Conservation (phyloP, 345 rosid genomes). For the Citrus trifoliata region DNA sequence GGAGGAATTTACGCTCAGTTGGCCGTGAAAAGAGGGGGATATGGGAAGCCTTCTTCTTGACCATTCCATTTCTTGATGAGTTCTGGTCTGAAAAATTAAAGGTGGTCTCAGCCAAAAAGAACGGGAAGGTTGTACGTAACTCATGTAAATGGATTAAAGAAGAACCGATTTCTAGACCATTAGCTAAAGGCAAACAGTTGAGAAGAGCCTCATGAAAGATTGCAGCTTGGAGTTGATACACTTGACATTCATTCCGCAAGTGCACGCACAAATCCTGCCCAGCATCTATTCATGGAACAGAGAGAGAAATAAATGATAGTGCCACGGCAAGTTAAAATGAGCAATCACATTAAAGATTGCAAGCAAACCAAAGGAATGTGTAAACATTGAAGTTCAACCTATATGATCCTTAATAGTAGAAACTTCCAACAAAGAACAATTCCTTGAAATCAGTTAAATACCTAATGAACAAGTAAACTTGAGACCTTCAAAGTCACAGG, state of each 20-base stretch:
- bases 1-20: conserved; percentile 71
- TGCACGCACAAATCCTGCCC: conserved; percentile 50
- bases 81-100: conserved; percentile 36
- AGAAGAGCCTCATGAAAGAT: conserved; percentile 70
- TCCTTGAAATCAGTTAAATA: conserved; percentile 14
- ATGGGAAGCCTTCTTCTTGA: conserved; percentile 53
- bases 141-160: not conserved
- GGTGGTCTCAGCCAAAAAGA: conserved; percentile 10
- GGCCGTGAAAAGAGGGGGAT: conserved; percentile 68
- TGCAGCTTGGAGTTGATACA: conserved; percentile 66
- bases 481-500: conserved; percentile 74
- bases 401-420: not conserved
- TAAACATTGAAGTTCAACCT: not conserved
- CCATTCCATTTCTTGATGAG: conserved; percentile 20
- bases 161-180: conserved; percentile 33
- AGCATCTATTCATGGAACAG: conserved; percentile 44
- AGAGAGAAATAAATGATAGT: not conserved
- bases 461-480: conserved; percentile 76
- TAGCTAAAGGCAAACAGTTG: conserved; percentile 39
- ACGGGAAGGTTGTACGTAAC: not conserved
- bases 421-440: not conserved
- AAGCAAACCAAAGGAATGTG: not conserved
- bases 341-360: not conserved
- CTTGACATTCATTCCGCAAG: conserved; percentile 56
- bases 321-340: conserved; percentile 7